Evolutionary conservation across 352 stramenopile species (phyloP), one percentile per base, ranked within the genome.

Genomic region (Phytopythium kandeliae): DNA sequence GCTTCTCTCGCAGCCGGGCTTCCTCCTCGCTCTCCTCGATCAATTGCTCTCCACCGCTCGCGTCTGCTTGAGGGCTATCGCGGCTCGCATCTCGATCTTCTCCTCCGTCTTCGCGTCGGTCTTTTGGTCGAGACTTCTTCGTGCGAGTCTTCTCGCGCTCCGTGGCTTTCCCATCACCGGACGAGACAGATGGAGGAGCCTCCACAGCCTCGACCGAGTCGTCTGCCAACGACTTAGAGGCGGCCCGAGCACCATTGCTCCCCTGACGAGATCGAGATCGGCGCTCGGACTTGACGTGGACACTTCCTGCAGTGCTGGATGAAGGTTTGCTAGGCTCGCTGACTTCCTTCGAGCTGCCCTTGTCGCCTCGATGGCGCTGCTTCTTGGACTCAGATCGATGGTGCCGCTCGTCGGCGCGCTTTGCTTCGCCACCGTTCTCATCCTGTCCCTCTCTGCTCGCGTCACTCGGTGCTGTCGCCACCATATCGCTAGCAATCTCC

Each of bases 1-100:
- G 48, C 26, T 81, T 81, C 47, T 67, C 45, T 26, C 47, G 60
- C 21, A 38, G 28, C 34, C 48, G 63, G 9, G 42, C 9, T 9
- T 68, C 53, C 33, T 70, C 57, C 58, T 35, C 37, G 8, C 41
- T 15, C 12, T 51, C 17, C 40, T 28, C 44, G 26, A n/a, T 9
- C 21, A 28, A 6, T 11, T 17, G 7, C 6, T 37, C 44, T 28
- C 17, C 7, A 11, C 17, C 37, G 28, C 3, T 11, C n/a, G 40
- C 31, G 2, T 7, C 22, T 13, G 40, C 22, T 33, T 33, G 40
- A 10, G 22, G 22, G 25, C 19, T 21, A 24, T 6, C 24, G 7
- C n/a, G n/a, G n/a, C n/a, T n/a, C n/a, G n/a, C n/a, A n/a, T n/a
- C n/a, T n/a, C n/a, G n/a, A n/a, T n/a, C n/a, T n/a, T 46, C 40